Evolutionary conservation across 225 moss, liverwort and hornwort genomes (phyloP).

Genomic region (Marchantia polymorpha): DNA sequence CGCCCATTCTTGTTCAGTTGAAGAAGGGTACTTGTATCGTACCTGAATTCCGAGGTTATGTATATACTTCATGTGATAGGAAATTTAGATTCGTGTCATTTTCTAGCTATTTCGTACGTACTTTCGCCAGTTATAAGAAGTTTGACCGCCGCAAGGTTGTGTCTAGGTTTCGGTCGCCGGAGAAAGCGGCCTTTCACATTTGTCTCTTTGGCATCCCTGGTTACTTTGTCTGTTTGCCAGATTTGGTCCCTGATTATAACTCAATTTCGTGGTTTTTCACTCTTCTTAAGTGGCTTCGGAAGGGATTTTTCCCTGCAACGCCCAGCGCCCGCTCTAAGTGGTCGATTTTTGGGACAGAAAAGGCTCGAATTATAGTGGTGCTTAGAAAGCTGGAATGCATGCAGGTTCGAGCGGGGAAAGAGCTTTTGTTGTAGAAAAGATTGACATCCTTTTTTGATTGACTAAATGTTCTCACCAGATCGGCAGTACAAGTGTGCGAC

Average conservation of each 20-base stretch:
- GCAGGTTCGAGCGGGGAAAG: background rate
- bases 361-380: background rate
- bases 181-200: background rate
- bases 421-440: background rate
- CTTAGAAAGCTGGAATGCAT: background rate
- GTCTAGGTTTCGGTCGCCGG: background rate
- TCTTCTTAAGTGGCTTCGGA: background rate
- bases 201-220: no score
- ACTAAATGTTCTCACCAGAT: constrained; percentile 14
- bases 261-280: background rate
- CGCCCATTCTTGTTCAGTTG: background rate
- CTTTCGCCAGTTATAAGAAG: background rate
- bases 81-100: background rate
- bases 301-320: background rate
- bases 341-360: background rate
- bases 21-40: background rate
- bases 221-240: no score
- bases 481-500: background rate
- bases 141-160: background rate
- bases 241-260: no score
- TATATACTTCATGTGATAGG: background rate
- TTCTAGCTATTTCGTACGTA: constrained; percentile 2
- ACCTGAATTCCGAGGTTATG: background rate
- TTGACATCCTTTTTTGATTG: constrained; percentile 8
- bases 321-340: background rate